phyloP scores from a whole-genome alignment of 1,284 basidiomycete species.

The Dichomitus squalens region DNA sequence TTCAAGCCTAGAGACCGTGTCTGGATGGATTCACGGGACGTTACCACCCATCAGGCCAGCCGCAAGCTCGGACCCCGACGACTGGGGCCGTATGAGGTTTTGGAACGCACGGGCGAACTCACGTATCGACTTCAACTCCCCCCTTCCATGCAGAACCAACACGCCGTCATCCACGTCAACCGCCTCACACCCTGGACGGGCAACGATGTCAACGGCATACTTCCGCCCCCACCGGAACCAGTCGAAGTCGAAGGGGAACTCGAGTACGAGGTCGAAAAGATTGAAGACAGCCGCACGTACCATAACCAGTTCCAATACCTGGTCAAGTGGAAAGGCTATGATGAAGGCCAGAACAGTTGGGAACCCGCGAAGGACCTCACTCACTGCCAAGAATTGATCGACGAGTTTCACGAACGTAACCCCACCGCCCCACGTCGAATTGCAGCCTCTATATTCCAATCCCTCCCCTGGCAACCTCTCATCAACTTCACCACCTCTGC shows the following conservation, averaged over 20 bases:
- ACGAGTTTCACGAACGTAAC: too few relatives aligned
- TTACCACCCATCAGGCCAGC: not conserved
- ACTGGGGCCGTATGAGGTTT: not conserved
- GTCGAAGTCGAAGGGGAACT: not conserved
- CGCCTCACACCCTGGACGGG: not conserved
- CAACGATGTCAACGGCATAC: not conserved
- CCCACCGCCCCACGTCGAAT: too few relatives aligned
- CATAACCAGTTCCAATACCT: too few relatives aligned
- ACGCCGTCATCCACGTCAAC: not conserved
- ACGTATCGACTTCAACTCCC: not conserved
- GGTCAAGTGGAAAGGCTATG: too few relatives aligned
- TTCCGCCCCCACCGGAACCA: not conserved
- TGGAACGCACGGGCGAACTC: not conserved
- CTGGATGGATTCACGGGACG: not conserved
- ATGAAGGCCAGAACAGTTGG: too few relatives aligned
- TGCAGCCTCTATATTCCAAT: too few relatives aligned
- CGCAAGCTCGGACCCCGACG: not conserved
- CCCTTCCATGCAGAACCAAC: not conserved
- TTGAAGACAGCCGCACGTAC: not conserved
- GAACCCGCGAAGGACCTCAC: too few relatives aligned
- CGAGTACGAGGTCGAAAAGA: not conserved
- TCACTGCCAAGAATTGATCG: too few relatives aligned
- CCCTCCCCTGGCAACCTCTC: too few relatives aligned
- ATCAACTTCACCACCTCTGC: too few relatives aligned
- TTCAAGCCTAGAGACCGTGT: not conserved